phyloP scores from a whole-genome alignment of 306 rosid species.

The Sicyos edulis region DNA sequence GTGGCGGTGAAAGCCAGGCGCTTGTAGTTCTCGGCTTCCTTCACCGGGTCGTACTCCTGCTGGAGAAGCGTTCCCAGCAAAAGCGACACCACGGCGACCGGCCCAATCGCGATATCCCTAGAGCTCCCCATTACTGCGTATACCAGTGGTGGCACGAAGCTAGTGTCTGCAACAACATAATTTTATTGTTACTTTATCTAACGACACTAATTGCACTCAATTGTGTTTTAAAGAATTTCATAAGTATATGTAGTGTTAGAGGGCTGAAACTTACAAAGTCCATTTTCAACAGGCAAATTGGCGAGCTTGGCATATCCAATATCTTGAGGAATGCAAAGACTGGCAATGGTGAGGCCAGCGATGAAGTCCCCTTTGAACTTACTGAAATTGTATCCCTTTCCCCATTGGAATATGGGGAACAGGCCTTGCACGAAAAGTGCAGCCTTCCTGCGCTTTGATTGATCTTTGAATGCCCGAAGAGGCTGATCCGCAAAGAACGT shows the following conservation, averaged over 20 bases:
- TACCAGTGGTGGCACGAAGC: conserved; percentile 72
- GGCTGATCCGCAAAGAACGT: conserved; percentile 40
- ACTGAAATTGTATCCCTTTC: conserved; percentile 31
- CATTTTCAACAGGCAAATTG: conserved; percentile 21
- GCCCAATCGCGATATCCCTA: conserved; percentile 76
- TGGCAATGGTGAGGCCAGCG: conserved; percentile 63
- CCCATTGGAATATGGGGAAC: conserved; percentile 62
- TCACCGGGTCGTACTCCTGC: conserved; percentile 31
- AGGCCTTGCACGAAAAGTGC: conserved; percentile 36
- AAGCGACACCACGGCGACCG: conserved; percentile 80
- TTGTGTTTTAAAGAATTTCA: too few relatives aligned
- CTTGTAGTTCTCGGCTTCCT: conserved; percentile 23
- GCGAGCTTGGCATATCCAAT: conserved; percentile 41
- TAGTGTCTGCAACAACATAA: conserved; percentile 38
- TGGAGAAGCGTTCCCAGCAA: conserved; percentile 51
- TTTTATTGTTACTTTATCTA: too few relatives aligned
- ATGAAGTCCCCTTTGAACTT: conserved; percentile 49
- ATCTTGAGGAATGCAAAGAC: conserved; percentile 70
- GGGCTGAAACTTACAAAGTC: conserved; percentile 27
- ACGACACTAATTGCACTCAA: too few relatives aligned
- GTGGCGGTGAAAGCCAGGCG: conserved; percentile 77
- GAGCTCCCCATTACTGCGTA: conserved; percentile 86
- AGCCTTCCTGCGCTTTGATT: conserved; percentile 29
- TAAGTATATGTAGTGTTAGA: too few relatives aligned
- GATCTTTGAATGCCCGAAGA: conserved; percentile 36